Evolutionary conservation across 2,329 filamentous ascomycete genomes (phyloP), one percentile per base, ranked within the genome.

Genomic region (Lachnellula occidentalis): DNA sequence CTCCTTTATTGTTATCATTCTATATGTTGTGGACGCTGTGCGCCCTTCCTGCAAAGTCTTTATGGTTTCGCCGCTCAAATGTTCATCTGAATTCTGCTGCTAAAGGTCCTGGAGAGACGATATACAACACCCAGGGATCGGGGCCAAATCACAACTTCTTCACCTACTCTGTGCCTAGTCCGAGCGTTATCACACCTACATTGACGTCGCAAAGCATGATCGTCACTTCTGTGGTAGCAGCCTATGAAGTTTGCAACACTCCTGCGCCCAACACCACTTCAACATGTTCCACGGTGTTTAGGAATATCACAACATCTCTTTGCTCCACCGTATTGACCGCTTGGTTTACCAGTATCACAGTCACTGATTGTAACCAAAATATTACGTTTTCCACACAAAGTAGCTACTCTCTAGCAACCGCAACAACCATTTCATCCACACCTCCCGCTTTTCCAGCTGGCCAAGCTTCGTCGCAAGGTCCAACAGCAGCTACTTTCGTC

Each of bases 351-450:
- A 51, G 50, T 8, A 51, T 61, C 24, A 64, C 61, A 1, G 50
- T 66, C 22, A 64, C 45, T 4, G 59, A 64, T n/a, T 67, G 64
- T 39, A 39, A 53, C 31, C 57, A 64, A 49, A 64, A 51, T 17
- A 50, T 66, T 15, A 66, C 63, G 8, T 67, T 67, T 46, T 66
- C 65, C 14, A 61, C 63, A 7, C 55, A 59, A 4, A 61, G 50
- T 22, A 55, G 48, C 37, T 66, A 61, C 48, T 48, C 57, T 43
- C 21, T 67, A 27, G 51, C 52, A 15, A 64, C 59, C 9, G 50
- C 53, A 9, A 57, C 55, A 6, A 21, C 42, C 7, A 27, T 34
- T 24, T 50, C 43, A n/a, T 34, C 48, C 4, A 21, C 37, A 46
- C 36, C 14, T 34, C 31, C 43, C 17, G 22, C 24, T 9, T 24